Percentiles rank a stretch among this genome's conserved stretches.
Conservation (phyloP, 805 yeast genomes). For the Saccharomycopsis malanga region DNA sequence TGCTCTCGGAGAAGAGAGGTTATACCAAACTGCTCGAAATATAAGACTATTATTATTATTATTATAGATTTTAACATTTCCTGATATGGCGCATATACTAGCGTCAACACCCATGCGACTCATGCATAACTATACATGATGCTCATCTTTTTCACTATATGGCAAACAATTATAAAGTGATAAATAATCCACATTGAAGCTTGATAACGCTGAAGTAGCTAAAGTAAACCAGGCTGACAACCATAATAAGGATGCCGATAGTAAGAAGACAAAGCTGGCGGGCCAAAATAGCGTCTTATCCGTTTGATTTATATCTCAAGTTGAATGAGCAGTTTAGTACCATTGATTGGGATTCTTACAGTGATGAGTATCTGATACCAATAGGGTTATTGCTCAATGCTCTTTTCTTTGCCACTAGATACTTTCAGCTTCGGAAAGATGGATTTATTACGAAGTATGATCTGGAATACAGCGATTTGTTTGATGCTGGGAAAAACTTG, state of each 20-base stretch:
- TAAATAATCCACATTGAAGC: too few species aligned
- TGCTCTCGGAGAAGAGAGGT: too few species aligned
- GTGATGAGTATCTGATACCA: slow-evolving; percentile 2
- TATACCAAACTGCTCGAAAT: too few species aligned
- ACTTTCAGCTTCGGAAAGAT: neutral
- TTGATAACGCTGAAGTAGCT: too few species aligned
- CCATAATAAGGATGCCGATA: neutral
- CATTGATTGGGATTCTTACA: slow-evolving; percentile 15
- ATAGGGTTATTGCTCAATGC: slow-evolving; percentile 2
- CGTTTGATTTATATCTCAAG: slow-evolving; percentile 12
- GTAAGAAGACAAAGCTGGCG: neutral
- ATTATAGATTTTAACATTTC: too few species aligned
- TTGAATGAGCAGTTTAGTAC: slow-evolving; percentile 8
- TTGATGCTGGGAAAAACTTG: slow-evolving; percentile 10
- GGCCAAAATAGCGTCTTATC: slow-evolving; percentile 4
- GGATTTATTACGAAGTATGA: neutral
- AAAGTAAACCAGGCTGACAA: too few species aligned
- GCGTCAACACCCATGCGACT: too few species aligned
- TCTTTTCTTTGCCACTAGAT: neutral
- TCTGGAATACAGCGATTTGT: slow-evolving; percentile 11
- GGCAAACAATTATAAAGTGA: too few species aligned
- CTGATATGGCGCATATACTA: too few species aligned
- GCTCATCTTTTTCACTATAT: too few species aligned
- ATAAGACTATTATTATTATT: too few species aligned
- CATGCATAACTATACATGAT: too few species aligned